These are phyloP conservation scores for Triticum turgidum DNA, from an alignment of 176 grass and related monocot species.

Conservation along the genomic window DNA sequence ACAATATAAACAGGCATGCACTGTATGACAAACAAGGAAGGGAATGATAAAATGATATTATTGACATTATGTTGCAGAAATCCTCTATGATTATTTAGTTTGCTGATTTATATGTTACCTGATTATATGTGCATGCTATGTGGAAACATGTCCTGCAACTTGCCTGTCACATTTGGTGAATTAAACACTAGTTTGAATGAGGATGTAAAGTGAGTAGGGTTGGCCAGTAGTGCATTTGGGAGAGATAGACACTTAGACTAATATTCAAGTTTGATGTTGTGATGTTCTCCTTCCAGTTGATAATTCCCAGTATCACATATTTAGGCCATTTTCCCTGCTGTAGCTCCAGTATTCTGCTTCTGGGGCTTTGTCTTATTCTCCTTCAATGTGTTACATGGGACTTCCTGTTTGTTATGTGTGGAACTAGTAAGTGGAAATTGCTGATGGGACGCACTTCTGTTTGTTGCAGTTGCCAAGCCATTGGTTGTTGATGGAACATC, in stretches of 20 bases:
- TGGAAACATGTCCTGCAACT: constrained; percentile 13
- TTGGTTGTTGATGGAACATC: constrained; percentile 89
- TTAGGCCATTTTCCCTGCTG: neutral
- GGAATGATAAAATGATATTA: neutral
- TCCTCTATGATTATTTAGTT: neutral
- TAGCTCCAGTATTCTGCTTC: neutral
- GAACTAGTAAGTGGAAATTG: constrained; percentile 14
- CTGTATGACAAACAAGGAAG: neutral
- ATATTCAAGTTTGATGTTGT: neutral
- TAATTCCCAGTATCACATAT: neutral
- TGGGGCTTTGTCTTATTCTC: neutral
- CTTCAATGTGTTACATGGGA: neutral
- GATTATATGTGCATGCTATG: neutral
- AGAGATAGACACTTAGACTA: neutral
- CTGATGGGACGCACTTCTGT: constrained; percentile 15
- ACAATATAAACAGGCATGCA: neutral
- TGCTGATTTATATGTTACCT: neutral
- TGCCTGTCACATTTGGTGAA: neutral
- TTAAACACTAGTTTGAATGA: neutral
- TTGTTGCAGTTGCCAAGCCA: constrained; percentile 77
- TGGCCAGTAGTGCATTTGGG: neutral
- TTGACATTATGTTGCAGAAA: neutral
- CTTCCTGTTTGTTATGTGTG: neutral
- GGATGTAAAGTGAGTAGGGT: neutral
- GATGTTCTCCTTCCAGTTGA: constrained; percentile 1